Evolutionary conservation across 176 grass and related monocot genomes (phyloP).

Genomic region (Musa beccarii): DNA sequence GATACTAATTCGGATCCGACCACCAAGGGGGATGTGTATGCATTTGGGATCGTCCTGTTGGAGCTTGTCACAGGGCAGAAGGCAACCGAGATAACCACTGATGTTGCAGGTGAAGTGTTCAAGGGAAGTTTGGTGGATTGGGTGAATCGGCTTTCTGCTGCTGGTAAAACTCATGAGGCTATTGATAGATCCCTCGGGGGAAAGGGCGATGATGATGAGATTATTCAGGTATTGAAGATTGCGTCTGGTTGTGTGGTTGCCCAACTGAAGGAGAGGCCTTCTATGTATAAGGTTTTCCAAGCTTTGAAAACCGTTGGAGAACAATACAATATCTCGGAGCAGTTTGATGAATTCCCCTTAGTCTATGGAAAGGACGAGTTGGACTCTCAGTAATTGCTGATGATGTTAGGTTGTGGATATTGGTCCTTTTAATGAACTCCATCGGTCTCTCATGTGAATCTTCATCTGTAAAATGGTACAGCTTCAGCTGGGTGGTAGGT

Average conservation of each 20-base stretch:
- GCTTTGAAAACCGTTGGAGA: constrained; percentile 51
- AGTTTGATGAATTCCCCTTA: constrained; percentile 85
- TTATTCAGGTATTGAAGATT: constrained; percentile 68
- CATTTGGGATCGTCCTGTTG: constrained; percentile 79
- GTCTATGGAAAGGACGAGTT: constrained; percentile 70
- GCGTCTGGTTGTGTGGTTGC: constrained; percentile 50
- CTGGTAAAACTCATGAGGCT: constrained; percentile 37
- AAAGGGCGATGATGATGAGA: constrained; percentile 45
- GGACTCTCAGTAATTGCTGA: constrained; percentile 34
- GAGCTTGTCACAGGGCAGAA: constrained; percentile 79
- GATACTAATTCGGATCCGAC: constrained; percentile 52
- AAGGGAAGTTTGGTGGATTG: constrained; percentile 88
- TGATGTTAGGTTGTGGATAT: neutral
- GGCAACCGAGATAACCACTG: constrained; percentile 42
- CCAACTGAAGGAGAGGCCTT: constrained; percentile 48
- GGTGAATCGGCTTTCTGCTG: constrained; percentile 50
- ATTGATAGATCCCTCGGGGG: constrained; percentile 44
- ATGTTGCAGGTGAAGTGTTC: constrained; percentile 66
- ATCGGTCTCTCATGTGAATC: neutral
- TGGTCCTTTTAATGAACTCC: neutral
- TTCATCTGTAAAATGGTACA: constrained; percentile 6
- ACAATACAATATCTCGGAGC: constrained; percentile 44
- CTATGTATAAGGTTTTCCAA: constrained; percentile 72
- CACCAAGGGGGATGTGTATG: constrained; percentile 72
- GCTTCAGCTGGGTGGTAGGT: neutral